phyloP scores from a whole-genome alignment of 495 filamentous ascomycete genomes.

The Opeltia flavorubescens region DNA sequence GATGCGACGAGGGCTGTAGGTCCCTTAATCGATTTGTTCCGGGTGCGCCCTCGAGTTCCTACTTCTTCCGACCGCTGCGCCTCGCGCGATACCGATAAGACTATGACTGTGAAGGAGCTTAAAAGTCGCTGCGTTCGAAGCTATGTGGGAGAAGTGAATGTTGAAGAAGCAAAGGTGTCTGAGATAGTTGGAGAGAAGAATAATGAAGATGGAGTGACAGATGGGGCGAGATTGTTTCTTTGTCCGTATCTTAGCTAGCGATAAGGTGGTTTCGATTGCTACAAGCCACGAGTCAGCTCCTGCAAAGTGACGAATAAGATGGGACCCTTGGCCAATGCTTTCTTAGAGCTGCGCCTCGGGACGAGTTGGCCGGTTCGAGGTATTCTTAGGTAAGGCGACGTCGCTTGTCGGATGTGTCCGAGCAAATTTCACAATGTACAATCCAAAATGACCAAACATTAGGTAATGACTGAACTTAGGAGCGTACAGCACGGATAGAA shows the following conservation, averaged over 20 bases:
- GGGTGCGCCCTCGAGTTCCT: slow-evolving; percentile 7
- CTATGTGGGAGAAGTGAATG: background rate
- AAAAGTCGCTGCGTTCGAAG: too few species aligned
- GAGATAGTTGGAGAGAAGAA: background rate
- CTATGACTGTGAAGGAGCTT: too few species aligned
- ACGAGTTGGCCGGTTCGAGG: background rate
- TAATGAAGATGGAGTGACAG: too few species aligned
- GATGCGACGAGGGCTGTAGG: background rate
- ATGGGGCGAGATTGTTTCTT: too few species aligned
- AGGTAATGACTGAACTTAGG: background rate
- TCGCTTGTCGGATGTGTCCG: background rate
- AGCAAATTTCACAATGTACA: background rate
- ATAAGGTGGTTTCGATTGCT: too few species aligned
- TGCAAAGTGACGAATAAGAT: background rate
- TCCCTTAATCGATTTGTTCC: slow-evolving; percentile 1
- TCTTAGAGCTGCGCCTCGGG: background rate
- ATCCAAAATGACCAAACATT: background rate
- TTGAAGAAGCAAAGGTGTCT: background rate
- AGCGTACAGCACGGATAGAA: background rate
- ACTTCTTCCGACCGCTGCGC: background rate
- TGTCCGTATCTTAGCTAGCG: too few species aligned
- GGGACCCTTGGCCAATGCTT: too few species aligned
- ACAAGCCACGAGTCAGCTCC: too few species aligned
- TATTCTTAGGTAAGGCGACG: slow-evolving; percentile 1
- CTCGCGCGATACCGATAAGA: background rate